Base-by-base conservation (phyloP, 192 early-diverging fungal species). In the Cetraspora pellucida region DNA sequence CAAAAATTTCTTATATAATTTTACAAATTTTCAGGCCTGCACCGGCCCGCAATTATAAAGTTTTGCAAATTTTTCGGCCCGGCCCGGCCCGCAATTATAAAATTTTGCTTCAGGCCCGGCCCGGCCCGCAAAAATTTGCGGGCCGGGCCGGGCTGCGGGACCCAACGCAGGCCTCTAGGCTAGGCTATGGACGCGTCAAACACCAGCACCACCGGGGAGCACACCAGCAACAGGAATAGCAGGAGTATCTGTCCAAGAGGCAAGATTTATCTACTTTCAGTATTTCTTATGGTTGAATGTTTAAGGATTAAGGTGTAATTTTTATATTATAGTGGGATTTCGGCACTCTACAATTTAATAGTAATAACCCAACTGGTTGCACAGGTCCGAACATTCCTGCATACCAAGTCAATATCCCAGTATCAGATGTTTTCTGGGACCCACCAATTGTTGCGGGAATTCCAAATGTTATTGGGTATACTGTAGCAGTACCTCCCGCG, bases 361-460 rank as follows among this genome's bases (percentile, higher is more conserved):
- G 25, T 57, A 59, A 46, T 74, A 19, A 2, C 60, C n/a, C 58
- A 9, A 74, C 55, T 46, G 72, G 72, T 13, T 74, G 72, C 60
- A 74, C 28, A 25, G 58, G 7, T 60, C n/a, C 44, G 3, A 27
- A 27, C 43, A 43, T 30, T 74, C 30, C 17, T 50, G 28, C 55
- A 1, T 74, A 23, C 45, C 72, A 60, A 46, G 17, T 74, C 4
- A 61, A 16, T 16, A 74, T 74, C 14, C 57, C 58, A 5, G 23
- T 59, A 2, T 19, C 45, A 13, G 43, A 74, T 60, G 58, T 61
- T 50, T 74, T 61, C 44, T 74, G 47, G 23, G 72, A 74, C 44
- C 57, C 58, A 4, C 72, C 72, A 7, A 61, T 61, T 17, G 64
- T 10, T 21, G 64, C 0, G 3, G 57, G 57, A 59, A 10, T 25